Percentiles rank a stretch among this genome's conserved stretches.
Evolutionary conservation across 371 early-diverging fungal species (phyloP).

Genomic region (Entomophthora muscae): DNA sequence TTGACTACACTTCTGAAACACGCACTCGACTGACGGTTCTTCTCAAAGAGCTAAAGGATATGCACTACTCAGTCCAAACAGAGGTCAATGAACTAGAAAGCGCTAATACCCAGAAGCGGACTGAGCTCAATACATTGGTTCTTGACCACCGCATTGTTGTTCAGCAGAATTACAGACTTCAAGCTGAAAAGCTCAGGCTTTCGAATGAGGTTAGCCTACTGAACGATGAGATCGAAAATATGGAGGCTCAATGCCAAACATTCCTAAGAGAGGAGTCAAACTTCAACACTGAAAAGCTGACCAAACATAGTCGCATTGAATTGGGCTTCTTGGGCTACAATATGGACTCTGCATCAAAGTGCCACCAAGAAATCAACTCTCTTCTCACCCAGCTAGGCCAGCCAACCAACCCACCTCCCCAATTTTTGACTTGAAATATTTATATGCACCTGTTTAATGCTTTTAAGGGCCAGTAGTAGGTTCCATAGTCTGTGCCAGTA

Average conservation of each 20-base stretch:
- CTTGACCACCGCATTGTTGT: neutral
- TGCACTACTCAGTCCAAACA: neutral
- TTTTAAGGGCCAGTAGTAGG: too few species aligned
- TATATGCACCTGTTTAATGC: too few species aligned
- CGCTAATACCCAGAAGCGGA: neutral
- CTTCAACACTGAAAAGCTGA: neutral
- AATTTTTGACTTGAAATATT: neutral
- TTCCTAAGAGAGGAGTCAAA: neutral
- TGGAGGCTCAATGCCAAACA: neutral
- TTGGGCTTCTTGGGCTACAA: constrained; percentile 2
- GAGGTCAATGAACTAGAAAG: neutral
- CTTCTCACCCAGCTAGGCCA: neutral
- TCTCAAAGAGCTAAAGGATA: neutral
- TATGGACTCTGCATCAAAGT: neutral
- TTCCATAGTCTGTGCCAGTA: too few species aligned
- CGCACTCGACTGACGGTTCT: neutral
- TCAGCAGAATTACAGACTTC: neutral
- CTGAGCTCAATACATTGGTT: neutral
- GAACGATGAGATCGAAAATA: neutral
- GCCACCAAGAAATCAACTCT: neutral
- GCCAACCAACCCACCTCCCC: neutral
- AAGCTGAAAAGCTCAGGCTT: neutral
- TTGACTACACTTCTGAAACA: neutral
- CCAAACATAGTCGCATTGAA: neutral
- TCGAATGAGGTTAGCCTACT: neutral